Base-by-base conservation (phyloP, 192 early-diverging fungal species). In the Entomortierella parvispora region DNA sequence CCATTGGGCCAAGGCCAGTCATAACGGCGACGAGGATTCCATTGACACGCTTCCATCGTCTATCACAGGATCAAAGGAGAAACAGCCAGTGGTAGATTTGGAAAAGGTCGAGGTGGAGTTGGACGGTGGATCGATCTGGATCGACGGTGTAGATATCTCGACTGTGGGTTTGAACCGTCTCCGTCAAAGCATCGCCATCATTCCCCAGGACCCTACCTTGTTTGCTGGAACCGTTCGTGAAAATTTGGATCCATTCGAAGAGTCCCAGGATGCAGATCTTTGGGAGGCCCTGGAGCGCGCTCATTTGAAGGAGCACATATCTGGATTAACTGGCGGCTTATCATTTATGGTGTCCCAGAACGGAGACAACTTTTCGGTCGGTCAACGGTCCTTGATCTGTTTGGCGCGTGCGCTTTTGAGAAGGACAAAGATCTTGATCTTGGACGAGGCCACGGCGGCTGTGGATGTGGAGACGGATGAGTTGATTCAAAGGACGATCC, bases 391-490 rank as follows among this genome's bases (percentile, higher is more conserved):
- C 65, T 68, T 92, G 44, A 80, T 93, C 7, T 86, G 86, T 31
- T 72, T 93, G 37, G 92, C 92, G 0, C 86, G 92, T 15, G 92
- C 92, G 0, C 66, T 93, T 8, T 79, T 94, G 10, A 82, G 87
- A 70, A 81, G 85, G 43, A 83, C 90, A 32, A 88, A 72, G 56
- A 65, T 82, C 34, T 56, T 82, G 18, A 32, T 84, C 33, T 62
- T 84, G 53, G 83, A 84, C 17, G 83, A 84, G 57, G 77, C 81
- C n/a, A 83, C 83, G 0, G 79, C 86, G 0, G 82, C 89, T 31
- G 90, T 98, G 1, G 97, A 98, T 75, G 90, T 90, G 57, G 84
- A 88, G 51, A 96, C 94, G 0, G 96, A 98, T 62, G 84, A 85
- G 34, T 79, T 84, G 23, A 97, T 98, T 70, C 97, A 98, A 84